phyloP scores from a whole-genome alignment of 2,329 filamentous ascomycete species.

The Westerdykella ornata region DNA sequence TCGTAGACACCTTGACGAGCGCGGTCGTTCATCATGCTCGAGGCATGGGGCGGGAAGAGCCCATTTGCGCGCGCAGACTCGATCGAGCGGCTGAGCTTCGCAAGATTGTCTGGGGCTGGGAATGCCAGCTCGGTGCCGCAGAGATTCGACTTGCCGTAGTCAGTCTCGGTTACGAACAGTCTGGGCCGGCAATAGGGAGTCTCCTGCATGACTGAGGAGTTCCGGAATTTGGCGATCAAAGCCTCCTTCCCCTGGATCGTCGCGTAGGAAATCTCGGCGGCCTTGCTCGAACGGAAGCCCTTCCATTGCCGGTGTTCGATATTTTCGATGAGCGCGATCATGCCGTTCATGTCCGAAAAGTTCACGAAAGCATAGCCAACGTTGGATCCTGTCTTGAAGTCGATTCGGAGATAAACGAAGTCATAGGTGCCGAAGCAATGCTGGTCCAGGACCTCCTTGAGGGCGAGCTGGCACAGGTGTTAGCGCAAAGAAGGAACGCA shows the following conservation, averaged over 20 bases:
- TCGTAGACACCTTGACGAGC: conserved; percentile 73
- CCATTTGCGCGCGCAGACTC: conserved; percentile 83
- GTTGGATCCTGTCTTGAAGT: conserved; percentile 49
- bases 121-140: conserved; percentile 67
- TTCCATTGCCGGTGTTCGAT: conserved; percentile 51
- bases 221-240: conserved; percentile 89
- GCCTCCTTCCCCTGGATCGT: conserved; percentile 92
- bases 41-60: conserved; percentile 74
- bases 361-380: conserved; percentile 98
- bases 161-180: conserved; percentile 46
- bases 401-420: conserved; percentile 89
- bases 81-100: conserved; percentile 79
- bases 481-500: conserved; percentile 5
- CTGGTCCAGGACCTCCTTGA: conserved; percentile 74
- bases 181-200: conserved; percentile 75
- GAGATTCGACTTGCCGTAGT: conserved; percentile 33
- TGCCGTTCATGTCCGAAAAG: conserved; percentile 60
- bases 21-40: conserved; percentile 68
- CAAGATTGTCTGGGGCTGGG: conserved; percentile 72
- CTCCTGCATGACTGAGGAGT: conserved; percentile 93
- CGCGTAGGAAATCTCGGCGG: conserved; percentile 90
- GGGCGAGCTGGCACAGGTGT: conserved; percentile 22
- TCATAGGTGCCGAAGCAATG: conserved; percentile 79
- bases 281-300: conserved; percentile 75
- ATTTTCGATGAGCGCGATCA: conserved; percentile 25